Evolutionary conservation across 495 filamentous ascomycete genomes (phyloP), one percentile per base, ranked within the genome.

Genomic region (Barbatosphaeria neglecta): DNA sequence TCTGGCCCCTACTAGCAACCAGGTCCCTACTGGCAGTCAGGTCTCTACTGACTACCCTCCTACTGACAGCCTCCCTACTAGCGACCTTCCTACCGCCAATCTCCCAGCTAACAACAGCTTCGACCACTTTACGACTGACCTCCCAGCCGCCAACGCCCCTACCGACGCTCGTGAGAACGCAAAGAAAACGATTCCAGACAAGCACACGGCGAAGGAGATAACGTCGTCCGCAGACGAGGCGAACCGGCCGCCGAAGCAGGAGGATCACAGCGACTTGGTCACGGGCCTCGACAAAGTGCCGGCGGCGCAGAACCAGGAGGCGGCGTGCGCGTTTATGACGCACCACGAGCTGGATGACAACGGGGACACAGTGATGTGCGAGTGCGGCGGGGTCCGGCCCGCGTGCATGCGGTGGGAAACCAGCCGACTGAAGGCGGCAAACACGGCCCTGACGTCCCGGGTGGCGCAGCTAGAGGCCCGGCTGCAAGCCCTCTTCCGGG

Each of bases 351-450:
- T 17, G n/a, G 45, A 46, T n/a, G 4, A 22, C 1, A 33, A 41
- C 37, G 45, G 45, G n/a, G 45, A 46, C 18, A 18, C 20, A 4
- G 13, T 17, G 5, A 46, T 46, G 45, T 46, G 45, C 23, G 37
- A 40, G 0, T 46, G 45, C 37, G 13, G 17, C 9, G 45, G 45
- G 19, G 16, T 17, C 43, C 16, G 11, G 4, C 23, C 16, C 17
- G 7, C 1, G 17, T 44, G 27, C 25, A 23, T 46, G 16, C 9
- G 4, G 25, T 46, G 44, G 33, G 28, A 19, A 16, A 37, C 38
- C 17, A 13, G 17, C 37, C 37, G 17, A n/a, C 13, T 35, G 31
- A 35, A 35, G 13, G 10, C 16, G 9, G 31, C 9, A 2, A 35
- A n/a, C 31, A 4, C 31, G 31, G 13, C 16, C 31, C 31, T 35